Conservation (phyloP, 257 asterid genomes). For the Solanum virginianum region DNA sequence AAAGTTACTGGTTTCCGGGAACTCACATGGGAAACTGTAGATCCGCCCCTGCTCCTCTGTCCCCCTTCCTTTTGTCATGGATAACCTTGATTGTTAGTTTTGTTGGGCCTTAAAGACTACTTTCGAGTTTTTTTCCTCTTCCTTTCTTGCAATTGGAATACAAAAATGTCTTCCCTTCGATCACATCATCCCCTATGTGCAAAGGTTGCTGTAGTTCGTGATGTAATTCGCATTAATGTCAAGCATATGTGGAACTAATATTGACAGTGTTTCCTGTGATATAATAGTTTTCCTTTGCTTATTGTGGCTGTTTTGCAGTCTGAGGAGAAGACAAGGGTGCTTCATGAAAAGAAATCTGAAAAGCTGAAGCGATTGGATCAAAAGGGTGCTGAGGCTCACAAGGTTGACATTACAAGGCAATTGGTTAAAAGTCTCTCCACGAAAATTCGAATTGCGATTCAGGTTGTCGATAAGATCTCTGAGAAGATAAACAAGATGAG, state of each 20-base stretch:
- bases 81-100: background rate
- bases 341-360: slow-evolving; percentile 53
- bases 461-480: slow-evolving; percentile 85
- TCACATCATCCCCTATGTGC: background rate
- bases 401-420: slow-evolving; percentile 61
- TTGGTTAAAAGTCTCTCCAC: slow-evolving; percentile 76
- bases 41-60: background rate
- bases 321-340: slow-evolving; percentile 91
- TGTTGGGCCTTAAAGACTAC: background rate
- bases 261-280: background rate
- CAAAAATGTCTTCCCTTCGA: background rate
- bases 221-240: background rate
- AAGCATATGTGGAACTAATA: background rate
- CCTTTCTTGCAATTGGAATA: background rate
- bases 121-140: background rate
- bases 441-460: slow-evolving; percentile 77
- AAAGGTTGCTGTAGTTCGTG: background rate
- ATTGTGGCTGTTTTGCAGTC: slow-evolving; percentile 26
- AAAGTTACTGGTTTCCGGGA: background rate
- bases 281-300: background rate
- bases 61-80: background rate
- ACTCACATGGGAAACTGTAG: background rate
- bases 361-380: slow-evolving; percentile 66
- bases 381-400: slow-evolving; percentile 78
- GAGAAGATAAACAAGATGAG: slow-evolving; percentile 75